phyloP scores from a whole-genome alignment of 345 rosid genomes.

The Linum usitatissimum region DNA sequence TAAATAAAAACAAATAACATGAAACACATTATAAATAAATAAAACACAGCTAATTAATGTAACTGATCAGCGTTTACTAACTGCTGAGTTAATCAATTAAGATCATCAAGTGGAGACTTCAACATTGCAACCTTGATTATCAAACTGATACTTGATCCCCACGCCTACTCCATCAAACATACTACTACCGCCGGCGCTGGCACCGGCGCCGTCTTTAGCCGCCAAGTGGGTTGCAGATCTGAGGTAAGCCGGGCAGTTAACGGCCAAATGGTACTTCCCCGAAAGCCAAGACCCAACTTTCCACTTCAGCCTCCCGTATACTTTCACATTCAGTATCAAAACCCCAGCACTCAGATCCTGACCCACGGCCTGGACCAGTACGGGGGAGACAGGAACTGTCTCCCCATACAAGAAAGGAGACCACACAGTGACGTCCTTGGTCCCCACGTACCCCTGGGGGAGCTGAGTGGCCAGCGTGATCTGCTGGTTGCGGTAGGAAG shows the following conservation, averaged over 20 bases:
- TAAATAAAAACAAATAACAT: too few relatives aligned
- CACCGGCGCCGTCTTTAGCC: too few relatives aligned
- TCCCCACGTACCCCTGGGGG: constrained; percentile 59
- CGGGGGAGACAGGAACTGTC: constrained; percentile 40
- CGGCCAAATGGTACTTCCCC: constrained; percentile 43
- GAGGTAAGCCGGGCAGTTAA: constrained; percentile 53
- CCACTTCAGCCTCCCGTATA: constrained; percentile 50
- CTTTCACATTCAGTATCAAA: constrained; percentile 42
- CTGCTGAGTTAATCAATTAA: too few relatives aligned
- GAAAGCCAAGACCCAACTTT: constrained; percentile 76
- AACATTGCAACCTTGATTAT: too few relatives aligned
- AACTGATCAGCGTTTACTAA: too few relatives aligned
- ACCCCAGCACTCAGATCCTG: constrained; percentile 50
- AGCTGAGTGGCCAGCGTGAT: constrained; percentile 41
- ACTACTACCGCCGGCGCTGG: too few relatives aligned
- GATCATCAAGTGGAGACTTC: too few relatives aligned
- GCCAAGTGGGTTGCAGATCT: constrained; percentile 5
- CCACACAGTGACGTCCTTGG: constrained; percentile 48
- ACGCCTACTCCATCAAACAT: too few relatives aligned
- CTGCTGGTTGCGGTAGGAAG: constrained; percentile 64
- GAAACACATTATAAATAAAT: too few relatives aligned
- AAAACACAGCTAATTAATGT: too few relatives aligned
- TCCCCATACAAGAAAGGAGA: constrained; percentile 51
- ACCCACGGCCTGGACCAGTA: constrained; percentile 23
- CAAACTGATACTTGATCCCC: too few relatives aligned